Base-by-base conservation (phyloP, 164 flowering plant species). In the Chimonanthus praecox region DNA sequence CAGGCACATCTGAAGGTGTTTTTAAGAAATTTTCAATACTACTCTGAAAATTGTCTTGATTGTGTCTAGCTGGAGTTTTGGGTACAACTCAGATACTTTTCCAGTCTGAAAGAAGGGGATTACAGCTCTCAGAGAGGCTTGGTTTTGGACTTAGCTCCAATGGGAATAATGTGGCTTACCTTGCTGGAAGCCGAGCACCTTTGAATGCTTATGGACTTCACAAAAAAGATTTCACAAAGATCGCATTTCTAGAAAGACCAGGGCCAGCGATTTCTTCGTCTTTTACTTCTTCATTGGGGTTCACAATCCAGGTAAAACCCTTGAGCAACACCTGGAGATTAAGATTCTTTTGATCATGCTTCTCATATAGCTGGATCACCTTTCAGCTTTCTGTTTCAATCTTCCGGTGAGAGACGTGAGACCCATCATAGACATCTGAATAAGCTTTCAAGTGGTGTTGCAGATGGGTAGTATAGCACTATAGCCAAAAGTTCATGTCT, bases 241-340 rank as follows among this genome's bases (percentile, higher is more conserved):
- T 80, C 68, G 83, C 88, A 2, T 85, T 85, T 75, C 78, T 82
- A 74, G 83, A 84, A 62, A 78, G 89, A 43, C 91, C 91, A 43
- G 91, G 91, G 47, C 91, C 91, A 18, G 78, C 88, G 16, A 86
- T 88, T 50, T 78, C 89, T 72, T 84, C 87, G 46, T 78, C 88
- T 4, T 83, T 78, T 74, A 83, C 86, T 62, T 86, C 87, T 71
- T 84, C 89, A 43, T 76, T 81, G 84, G 88, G 89, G 60, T 88
- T 85, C 80, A 81, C 89, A 60, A 82, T 88, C 62, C 88, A 88
- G 88, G 88, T 88, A 16, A 58, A 54, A 60, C 3, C 62, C n/a
- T 33, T 70, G 62, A 20, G 13, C 6, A 33, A 1, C n/a, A 8
- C 1, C 33, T 33, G 33, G 33, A 33, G 33, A 33, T 33, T 33